These are phyloP conservation scores for Isabelozyma gotoi DNA, from an alignment of 805 yeast species.

Conservation along the genomic window DNA sequence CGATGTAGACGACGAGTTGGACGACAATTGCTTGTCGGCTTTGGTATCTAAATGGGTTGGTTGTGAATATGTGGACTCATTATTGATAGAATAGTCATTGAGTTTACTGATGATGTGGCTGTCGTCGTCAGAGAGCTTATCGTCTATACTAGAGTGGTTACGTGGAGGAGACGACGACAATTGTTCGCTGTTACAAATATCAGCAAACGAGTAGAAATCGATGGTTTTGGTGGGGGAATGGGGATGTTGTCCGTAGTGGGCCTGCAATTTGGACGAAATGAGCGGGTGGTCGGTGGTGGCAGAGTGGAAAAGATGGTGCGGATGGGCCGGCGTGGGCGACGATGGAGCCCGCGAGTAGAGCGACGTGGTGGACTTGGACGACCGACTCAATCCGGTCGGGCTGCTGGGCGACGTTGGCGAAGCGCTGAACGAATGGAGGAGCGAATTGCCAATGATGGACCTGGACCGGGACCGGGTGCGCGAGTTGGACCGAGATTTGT, in stretches of 20 bases:
- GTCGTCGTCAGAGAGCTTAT: not conserved
- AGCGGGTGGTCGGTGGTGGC: not conserved
- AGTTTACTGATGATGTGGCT: not conserved
- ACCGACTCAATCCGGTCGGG: not conserved
- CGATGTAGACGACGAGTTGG: not conserved
- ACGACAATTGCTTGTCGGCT: not conserved
- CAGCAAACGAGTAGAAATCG: conserved; percentile 32
- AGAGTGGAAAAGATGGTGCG: not conserved
- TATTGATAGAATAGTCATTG: not conserved
- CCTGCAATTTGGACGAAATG: not conserved
- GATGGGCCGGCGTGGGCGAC: not conserved
- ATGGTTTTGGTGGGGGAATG: conserved; percentile 12
- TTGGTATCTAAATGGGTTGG: not conserved
- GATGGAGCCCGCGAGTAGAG: not conserved
- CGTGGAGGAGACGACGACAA: conserved; percentile 3
- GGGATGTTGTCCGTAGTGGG: conserved; percentile 1
- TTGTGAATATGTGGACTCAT: not conserved
- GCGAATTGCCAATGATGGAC: conserved; percentile 18
- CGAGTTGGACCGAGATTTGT: not conserved
- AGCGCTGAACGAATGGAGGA: conserved; percentile 16
- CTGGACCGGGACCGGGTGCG: conserved; percentile 17
- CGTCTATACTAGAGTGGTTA: not conserved
- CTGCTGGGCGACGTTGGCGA: not conserved
- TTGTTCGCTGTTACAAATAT: conserved; percentile 22
- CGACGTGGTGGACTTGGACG: not conserved